Percentiles rank a stretch among this genome's conserved stretches.
Evolutionary conservation across 805 yeast species (phyloP).

Genomic region (Metschnikowia lachancei): DNA sequence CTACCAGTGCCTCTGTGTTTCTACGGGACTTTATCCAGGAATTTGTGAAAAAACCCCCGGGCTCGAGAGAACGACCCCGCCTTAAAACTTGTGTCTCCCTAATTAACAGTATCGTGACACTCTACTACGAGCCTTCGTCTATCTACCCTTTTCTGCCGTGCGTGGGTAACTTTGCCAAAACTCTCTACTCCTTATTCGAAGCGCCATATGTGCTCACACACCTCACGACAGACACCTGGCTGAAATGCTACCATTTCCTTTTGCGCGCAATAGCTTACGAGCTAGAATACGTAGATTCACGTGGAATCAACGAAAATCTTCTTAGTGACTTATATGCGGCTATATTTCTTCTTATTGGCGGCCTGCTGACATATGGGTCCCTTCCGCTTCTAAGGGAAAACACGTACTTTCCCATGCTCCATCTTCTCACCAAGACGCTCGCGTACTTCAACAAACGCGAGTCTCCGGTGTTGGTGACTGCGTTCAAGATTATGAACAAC

Average conservation of each 20-base stretch:
- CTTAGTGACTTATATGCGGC: constrained; percentile 22
- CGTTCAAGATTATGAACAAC: constrained; percentile 46
- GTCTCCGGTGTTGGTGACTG: constrained; percentile 20
- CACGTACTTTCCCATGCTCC: constrained; percentile 22
- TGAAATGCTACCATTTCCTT: constrained; percentile 23
- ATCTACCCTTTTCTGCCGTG: constrained; percentile 22
- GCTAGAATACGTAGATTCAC: constrained; percentile 7
- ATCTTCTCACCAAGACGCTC: constrained; percentile 19
- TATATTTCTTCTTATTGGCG: constrained; percentile 25
- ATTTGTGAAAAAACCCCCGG: constrained; percentile 14
- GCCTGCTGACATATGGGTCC: constrained; percentile 18
- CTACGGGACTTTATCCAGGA: constrained; percentile 26
- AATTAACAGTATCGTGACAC: constrained; percentile 18
- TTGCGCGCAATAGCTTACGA: constrained; percentile 19
- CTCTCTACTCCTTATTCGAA: constrained; percentile 22
- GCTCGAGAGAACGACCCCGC: constrained; percentile 16
- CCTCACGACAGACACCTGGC: constrained; percentile 30
- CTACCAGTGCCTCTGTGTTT: constrained; percentile 31
- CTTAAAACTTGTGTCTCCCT: constrained; percentile 25
- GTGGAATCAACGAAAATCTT: constrained; percentile 20
- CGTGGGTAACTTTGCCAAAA: constrained; percentile 25
- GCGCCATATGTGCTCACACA: constrained; percentile 33
- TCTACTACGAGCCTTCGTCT: constrained; percentile 17
- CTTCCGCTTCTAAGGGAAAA: constrained; percentile 20
- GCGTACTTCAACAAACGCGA: constrained; percentile 24